Evolutionary conservation across 2,329 filamentous ascomycete species (phyloP).

Genomic region (Colletotrichum trifolii): DNA sequence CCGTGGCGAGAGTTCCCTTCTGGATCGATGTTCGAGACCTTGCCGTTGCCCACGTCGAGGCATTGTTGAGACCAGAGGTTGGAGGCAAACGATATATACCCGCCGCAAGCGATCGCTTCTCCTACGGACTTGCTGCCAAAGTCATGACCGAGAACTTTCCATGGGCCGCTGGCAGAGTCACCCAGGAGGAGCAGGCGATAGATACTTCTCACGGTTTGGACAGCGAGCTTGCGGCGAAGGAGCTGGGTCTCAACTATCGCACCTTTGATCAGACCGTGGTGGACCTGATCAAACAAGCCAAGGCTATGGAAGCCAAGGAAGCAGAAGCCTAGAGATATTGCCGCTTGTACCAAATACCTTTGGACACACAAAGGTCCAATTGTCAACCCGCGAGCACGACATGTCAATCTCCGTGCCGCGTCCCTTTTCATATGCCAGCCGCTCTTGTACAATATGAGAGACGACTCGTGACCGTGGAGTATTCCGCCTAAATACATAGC

Average conservation of each 20-base stretch:
- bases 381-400: too few species aligned
- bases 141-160: slow-evolving; percentile 55
- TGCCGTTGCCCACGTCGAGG: slow-evolving; percentile 55
- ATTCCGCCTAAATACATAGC: slow-evolving; percentile 17
- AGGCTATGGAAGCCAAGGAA: slow-evolving; percentile 38
- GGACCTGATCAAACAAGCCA: slow-evolving; percentile 46
- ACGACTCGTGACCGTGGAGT: not conserved
- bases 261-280: slow-evolving; percentile 49
- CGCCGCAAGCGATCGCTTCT: slow-evolving; percentile 56
- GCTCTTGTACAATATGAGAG: not conserved
- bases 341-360: too few species aligned
- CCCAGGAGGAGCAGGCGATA: slow-evolving; percentile 47
- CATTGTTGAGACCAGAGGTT: slow-evolving; percentile 49
- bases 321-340: too few species aligned
- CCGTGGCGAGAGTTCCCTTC: slow-evolving; percentile 51
- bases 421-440: not conserved
- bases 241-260: slow-evolving; percentile 52
- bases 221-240: slow-evolving; percentile 50
- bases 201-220: slow-evolving; percentile 55
- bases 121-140: slow-evolving; percentile 55
- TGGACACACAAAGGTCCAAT: too few species aligned
- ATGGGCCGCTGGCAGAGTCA: slow-evolving; percentile 46
- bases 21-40: slow-evolving; percentile 61
- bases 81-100: slow-evolving; percentile 54
- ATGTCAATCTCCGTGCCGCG: not conserved